Base-by-base conservation (phyloP, 2,329 filamentous ascomycete genomes). In the Pseudogymnoascus sp. region DNA sequence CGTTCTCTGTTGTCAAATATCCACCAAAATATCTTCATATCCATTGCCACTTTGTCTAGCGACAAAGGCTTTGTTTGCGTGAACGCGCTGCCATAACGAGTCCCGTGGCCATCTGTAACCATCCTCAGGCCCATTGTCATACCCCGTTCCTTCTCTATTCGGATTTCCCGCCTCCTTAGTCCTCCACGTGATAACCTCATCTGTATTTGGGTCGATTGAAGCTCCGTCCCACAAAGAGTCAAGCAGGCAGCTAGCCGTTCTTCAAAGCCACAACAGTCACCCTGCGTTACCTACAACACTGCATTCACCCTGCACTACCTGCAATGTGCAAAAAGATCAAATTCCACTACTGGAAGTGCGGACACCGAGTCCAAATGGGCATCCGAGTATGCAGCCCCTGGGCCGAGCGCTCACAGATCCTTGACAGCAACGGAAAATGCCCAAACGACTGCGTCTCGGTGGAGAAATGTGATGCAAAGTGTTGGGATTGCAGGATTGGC, bases 371-470 rank as follows among this genome's bases (percentile, higher is more conserved):
- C 50, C 50, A 56, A 35, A 21, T 2, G 1, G 29, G 50, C n/a
- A 56, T 56, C 16, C 11, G 4, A 7, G 50, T 19, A 21, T 56
- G 50, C 50, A 56, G 50, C 50, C 50, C 50, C 29, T 56, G 50
- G 50, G 50, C 50, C 10, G 50, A 56, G 29, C 29, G 50, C 50
- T 56, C 50, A 10, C 50, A 35, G 50, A 56, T 56, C 50, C 50
- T 56, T n/a, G 50, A 56, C 50, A 16, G n/a, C n/a, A 35, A 56
- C 11, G 29, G 29, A 19, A 56, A 56, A 56, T 56, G 50, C n/a
- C 50, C 50, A 10, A 56, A 56, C 33, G 50, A 56, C 50, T 19
- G 50, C 6, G 16, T 56, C 50, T 56, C 50, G 29, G 50, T 56
- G 16, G 29, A 35, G 14, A 56, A 16, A 11, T 56, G 50, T 29